These are phyloP conservation scores for Colletotrichum chlorophyti DNA, from an alignment of 2,329 filamentous ascomycete species.

Conservation along the genomic window DNA sequence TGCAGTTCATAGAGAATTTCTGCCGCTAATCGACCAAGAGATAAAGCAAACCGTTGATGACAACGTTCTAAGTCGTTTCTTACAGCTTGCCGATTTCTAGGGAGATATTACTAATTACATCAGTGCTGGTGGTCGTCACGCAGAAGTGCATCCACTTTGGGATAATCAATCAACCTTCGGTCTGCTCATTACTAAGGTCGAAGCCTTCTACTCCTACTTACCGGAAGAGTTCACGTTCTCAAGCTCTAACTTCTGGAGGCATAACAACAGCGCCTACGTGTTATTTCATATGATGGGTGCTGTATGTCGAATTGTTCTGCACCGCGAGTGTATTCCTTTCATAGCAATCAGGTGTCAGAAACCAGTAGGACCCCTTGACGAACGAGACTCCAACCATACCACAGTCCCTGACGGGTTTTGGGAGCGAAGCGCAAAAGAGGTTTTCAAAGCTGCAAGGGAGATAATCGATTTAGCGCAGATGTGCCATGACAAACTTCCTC, in stretches of 20 bases:
- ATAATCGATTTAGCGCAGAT: constrained; percentile 70
- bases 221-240: constrained; percentile 52
- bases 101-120: constrained; percentile 64
- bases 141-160: constrained; percentile 64
- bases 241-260: constrained; percentile 67
- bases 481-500: constrained; percentile 66
- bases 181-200: constrained; percentile 57
- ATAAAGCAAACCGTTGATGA: constrained; percentile 42
- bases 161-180: constrained; percentile 60
- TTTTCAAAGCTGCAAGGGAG: constrained; percentile 68
- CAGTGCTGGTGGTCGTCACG: constrained; percentile 58
- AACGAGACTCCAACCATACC: constrained; percentile 58
- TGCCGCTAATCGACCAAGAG: constrained; percentile 37
- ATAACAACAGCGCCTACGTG: constrained; percentile 71
- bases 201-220: constrained; percentile 52
- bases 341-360: constrained; percentile 60
- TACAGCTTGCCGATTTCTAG: constrained; percentile 66
- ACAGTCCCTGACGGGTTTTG: constrained; percentile 63
- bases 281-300: constrained; percentile 71
- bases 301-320: constrained; percentile 71
- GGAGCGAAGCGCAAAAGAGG: constrained; percentile 65
- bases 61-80: constrained; percentile 58
- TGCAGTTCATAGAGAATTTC: constrained; percentile 60
- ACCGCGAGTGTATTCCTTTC: constrained; percentile 73
- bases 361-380: constrained; percentile 64